Conservation (phyloP, 2,329 filamentous ascomycete species). For the Rutstroemia sydowiana region DNA sequence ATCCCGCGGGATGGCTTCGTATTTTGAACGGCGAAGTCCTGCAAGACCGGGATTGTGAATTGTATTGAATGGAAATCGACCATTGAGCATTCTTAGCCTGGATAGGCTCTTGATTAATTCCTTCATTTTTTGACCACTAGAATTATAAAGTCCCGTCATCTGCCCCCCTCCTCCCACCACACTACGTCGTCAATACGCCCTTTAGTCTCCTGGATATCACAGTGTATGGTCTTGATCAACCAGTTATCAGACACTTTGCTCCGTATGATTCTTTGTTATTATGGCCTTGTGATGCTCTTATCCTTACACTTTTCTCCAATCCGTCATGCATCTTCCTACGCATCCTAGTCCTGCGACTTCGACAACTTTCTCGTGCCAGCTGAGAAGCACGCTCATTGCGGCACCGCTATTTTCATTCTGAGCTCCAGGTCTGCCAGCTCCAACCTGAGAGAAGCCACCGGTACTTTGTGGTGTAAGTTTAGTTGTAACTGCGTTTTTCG, state of each 20-base stretch:
- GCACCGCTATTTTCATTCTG: slow-evolving; percentile 66
- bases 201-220: no score
- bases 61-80: background rate
- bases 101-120: background rate
- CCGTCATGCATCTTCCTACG: slow-evolving; percentile 92
- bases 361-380: slow-evolving; percentile 98
- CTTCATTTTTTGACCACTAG: background rate
- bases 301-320: slow-evolving; percentile 80
- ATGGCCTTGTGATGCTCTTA: background rate
- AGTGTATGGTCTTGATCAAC: no score
- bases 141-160: background rate
- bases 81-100: background rate
- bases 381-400: slow-evolving; percentile 92
- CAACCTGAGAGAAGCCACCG: slow-evolving; percentile 74
- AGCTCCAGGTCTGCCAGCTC: slow-evolving; percentile 40
- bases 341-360: slow-evolving; percentile 87
- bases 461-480: slow-evolving; percentile 67
- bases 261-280: background rate
- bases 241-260: no score
- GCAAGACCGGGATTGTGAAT: background rate
- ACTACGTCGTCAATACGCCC: background rate
- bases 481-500: slow-evolving; percentile 23
- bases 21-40: background rate
- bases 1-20: background rate
- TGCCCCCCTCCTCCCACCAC: background rate